A percentile compares a stretch with the other conserved stretches of the same genome.
These are phyloP conservation scores for Psidium guajava DNA, from an alignment of 345 rosid genomes.

Conservation along the genomic window DNA sequence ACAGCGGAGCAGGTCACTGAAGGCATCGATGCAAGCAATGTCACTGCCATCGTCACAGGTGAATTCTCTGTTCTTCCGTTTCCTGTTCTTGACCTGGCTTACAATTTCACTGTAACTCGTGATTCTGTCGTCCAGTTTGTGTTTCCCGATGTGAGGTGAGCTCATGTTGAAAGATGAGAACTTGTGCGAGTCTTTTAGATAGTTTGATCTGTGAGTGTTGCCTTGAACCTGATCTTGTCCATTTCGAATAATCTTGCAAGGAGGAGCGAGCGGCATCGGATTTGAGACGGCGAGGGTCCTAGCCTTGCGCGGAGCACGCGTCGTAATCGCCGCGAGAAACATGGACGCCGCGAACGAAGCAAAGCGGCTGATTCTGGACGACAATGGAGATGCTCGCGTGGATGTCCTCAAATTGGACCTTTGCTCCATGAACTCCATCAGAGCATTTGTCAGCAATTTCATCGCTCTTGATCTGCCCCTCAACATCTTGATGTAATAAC, in stretches of 20 bases:
- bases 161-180: background rate
- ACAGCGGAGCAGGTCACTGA: constrained; percentile 72
- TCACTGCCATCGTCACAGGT: constrained; percentile 82
- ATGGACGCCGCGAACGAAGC: constrained; percentile 62
- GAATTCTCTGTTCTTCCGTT: background rate
- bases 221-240: background rate
- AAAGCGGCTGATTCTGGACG: constrained; percentile 29
- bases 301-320: constrained; percentile 56
- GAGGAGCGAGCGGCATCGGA: constrained; percentile 94
- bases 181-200: background rate
- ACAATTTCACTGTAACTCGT: background rate
- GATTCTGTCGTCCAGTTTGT: background rate
- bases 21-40: constrained; percentile 51
- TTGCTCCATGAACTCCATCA: constrained; percentile 46
- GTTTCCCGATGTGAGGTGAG: background rate
- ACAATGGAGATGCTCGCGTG: constrained; percentile 23
- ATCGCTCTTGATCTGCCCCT: constrained; percentile 54
- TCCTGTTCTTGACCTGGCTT: background rate
- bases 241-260: constrained; percentile 11
- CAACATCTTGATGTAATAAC: constrained; percentile 53
- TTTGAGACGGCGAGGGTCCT: constrained; percentile 81
- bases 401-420: constrained; percentile 52
- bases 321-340: constrained; percentile 74
- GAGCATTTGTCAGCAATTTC: constrained; percentile 35
- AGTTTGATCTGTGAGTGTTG: background rate